Evolutionary conservation across 2,329 filamentous ascomycete species (phyloP).

Genomic region (Podosphaera xanthii): DNA sequence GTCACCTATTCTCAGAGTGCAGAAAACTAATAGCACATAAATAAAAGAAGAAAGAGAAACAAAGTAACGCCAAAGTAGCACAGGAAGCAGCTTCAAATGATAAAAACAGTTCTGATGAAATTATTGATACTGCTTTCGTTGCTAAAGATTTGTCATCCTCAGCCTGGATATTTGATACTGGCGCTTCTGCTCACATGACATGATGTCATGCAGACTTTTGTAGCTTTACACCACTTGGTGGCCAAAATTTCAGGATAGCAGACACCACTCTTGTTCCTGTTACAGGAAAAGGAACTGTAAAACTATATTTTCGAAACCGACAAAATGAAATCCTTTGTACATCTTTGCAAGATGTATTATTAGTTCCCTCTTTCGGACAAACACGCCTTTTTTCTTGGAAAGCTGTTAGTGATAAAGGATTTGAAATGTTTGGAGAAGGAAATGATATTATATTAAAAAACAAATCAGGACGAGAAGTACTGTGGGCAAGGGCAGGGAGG

Average conservation of each 20-base stretch:
- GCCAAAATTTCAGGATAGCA: neutral
- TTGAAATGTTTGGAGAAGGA: too few species aligned
- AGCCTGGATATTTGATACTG: neutral
- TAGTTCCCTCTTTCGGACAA: too few species aligned
- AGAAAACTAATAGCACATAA: neutral
- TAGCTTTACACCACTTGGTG: neutral
- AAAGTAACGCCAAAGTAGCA: neutral
- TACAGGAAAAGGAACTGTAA: too few species aligned
- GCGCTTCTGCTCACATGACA: neutral
- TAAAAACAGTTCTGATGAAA: neutral
- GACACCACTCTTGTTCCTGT: neutral
- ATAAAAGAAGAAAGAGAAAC: neutral
- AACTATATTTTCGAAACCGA: too few species aligned
- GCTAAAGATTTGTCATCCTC: neutral
- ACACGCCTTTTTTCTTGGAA: too few species aligned
- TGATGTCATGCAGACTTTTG: neutral
- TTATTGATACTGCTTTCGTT: neutral
- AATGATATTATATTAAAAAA: too few species aligned
- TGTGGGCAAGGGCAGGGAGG: too few species aligned
- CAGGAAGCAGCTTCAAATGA: neutral
- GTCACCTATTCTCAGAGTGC: neutral
- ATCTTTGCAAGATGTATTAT: too few species aligned
- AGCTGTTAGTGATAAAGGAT: too few species aligned
- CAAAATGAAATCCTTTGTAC: too few species aligned
- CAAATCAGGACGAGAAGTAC: too few species aligned